Conservation (phyloP, 1,284 basidiomycete species). For the Athelia sp. region DNA sequence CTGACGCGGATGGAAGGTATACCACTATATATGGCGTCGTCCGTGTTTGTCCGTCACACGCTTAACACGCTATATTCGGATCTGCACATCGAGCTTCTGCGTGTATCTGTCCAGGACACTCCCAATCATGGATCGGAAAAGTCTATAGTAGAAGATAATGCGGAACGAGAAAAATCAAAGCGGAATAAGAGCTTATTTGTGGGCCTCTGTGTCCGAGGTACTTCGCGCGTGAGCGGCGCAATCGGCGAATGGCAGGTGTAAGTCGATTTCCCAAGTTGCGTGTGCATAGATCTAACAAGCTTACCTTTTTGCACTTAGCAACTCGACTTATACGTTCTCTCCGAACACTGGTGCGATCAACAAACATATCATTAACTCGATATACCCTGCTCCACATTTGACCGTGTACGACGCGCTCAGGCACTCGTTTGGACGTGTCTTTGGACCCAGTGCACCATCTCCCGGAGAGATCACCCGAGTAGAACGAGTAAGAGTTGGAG, state of each 20-base stretch:
- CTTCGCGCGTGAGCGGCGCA: conserved; percentile 53
- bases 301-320: conserved; percentile 30
- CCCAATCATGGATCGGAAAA: conserved; percentile 13
- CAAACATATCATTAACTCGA: conserved; percentile 61
- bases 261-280: conserved; percentile 32
- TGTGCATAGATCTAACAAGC: conserved; percentile 3
- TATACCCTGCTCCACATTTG: conserved; percentile 68
- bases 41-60: conserved; percentile 64
- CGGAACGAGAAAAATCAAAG: conserved; percentile 4
- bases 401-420: conserved; percentile 62
- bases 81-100: conserved; percentile 49
- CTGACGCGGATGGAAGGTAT: conserved; percentile 42
- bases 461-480: background rate
- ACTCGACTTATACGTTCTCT: conserved; percentile 72
- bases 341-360: conserved; percentile 58
- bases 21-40: conserved; percentile 65
- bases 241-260: conserved; percentile 66
- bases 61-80: conserved; percentile 71
- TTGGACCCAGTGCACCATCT: conserved; percentile 31
- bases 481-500: background rate
- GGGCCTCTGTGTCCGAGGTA: conserved; percentile 49
- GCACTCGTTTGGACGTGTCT: conserved; percentile 39
- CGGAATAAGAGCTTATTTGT: conserved; percentile 54
- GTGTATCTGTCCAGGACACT: conserved; percentile 34
- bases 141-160: conserved; percentile 8